phyloP scores from a whole-genome alignment of 108 stramenopile genomes.

The Nitzschia palea region DNA sequence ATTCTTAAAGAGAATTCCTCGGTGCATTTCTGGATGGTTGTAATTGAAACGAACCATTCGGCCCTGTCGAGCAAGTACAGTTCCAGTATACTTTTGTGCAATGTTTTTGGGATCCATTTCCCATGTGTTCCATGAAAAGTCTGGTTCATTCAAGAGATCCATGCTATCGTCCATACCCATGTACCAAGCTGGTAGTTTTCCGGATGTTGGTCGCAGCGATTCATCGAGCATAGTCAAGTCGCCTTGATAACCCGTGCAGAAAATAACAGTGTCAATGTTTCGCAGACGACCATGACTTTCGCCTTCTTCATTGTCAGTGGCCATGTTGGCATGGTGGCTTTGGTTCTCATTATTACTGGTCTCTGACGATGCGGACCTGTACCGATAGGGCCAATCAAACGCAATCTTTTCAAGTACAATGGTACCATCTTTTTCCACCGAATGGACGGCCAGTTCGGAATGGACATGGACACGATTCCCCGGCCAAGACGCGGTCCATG shows the following conservation, averaged over 20 bases:
- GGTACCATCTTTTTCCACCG: not conserved
- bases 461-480: slow-evolving; percentile 25
- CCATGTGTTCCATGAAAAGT: slow-evolving; percentile 21
- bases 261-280: slow-evolving; percentile 50
- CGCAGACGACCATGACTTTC: not conserved
- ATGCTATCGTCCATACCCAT: slow-evolving; percentile 1
- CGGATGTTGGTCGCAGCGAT: slow-evolving; percentile 2
- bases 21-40: slow-evolving; percentile 22
- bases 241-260: slow-evolving; percentile 54
- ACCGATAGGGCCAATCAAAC: not conserved
- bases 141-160: slow-evolving; percentile 1
- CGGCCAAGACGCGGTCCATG: slow-evolving; percentile 44
- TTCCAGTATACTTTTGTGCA: not conserved
- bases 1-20: slow-evolving; percentile 32
- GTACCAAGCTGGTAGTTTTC: not conserved
- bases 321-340: too few relatives aligned
- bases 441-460: not conserved
- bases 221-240: slow-evolving; percentile 45
- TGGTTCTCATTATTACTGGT: not conserved
- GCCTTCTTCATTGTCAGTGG: not conserved
- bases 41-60: not conserved
- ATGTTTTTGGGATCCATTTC: slow-evolving; percentile 17
- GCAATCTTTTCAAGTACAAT: not conserved
- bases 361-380: not conserved
- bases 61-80: not conserved